Evolutionary conservation across 257 asterid species (phyloP), one percentile per base, ranked within the genome.

Genomic region (Rhazya stricta): DNA sequence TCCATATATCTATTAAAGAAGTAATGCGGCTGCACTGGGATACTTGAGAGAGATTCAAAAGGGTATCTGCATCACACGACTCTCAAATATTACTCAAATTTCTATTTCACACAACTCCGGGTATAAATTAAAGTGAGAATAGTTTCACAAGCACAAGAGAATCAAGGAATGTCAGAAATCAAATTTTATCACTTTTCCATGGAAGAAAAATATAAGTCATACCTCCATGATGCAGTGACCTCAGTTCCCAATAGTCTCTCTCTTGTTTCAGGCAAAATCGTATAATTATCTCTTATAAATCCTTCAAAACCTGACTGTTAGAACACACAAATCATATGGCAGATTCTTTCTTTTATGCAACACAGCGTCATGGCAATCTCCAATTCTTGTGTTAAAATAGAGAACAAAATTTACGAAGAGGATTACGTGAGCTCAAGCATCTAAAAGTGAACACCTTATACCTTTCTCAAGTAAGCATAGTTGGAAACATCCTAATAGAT

Each of bases 271-370:
- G 98, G 98, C 89, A 95, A 85, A 58, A 92, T 86, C 32, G 99
- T 95, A 77, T 89, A 85, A 84, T 83, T 83, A 84, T 92, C 98
- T 84, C 96, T 84, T 75, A 95, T 75, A 79, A 95, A 95, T 76
- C 96, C 94, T 89, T 95, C 96, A 87, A 95, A 95, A 67, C 99
- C 99, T 42, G 99, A 95, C 99, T 95, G 94, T 76, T 57, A 74
- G 53, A 74, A 25, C 30, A 32, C 25, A 53, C 56, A 13, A 69
- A 41, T 53, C 51, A 68, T 77, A 19, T 13, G 16, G 29, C 62
- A 43, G 19, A 23, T 51, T 27, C 46, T 23, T 60, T 50, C n/a
- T 21, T 18, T n/a, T 29, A 61, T 34, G 56, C 51, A 71, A 34
- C 2, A n/a, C 5, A 13, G 46, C 41, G 43, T 5, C 30, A 54